phyloP scores from a whole-genome alignment of 2,329 filamentous ascomycete genomes.

The Verticillium alfalfae region DNA sequence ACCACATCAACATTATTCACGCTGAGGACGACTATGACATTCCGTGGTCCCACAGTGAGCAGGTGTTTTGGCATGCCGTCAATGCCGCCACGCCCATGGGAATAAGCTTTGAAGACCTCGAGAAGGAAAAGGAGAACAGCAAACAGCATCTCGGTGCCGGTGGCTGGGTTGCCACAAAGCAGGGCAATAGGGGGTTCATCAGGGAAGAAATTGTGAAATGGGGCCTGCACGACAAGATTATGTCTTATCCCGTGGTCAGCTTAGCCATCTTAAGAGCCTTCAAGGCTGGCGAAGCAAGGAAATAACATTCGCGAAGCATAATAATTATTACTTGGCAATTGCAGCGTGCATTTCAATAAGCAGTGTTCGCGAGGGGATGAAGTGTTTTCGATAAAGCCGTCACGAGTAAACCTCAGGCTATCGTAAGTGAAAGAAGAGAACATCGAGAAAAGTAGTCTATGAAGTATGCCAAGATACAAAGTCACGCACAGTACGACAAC shows the following conservation, averaged over 20 bases:
- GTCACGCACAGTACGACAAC: too few relatives aligned
- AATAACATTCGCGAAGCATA: too few relatives aligned
- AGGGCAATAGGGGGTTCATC: constrained; percentile 39
- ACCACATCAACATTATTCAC: constrained; percentile 43
- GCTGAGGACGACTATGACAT: constrained; percentile 48
- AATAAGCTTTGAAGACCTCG: constrained; percentile 37
- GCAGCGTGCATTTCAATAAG: too few relatives aligned
- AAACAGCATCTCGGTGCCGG: constrained; percentile 37
- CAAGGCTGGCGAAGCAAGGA: not conserved
- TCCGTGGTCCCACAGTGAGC: constrained; percentile 41
- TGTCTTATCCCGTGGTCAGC: constrained; percentile 50
- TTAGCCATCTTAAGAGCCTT: constrained; percentile 45
- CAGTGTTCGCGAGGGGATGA: too few relatives aligned
- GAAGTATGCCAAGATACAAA: too few relatives aligned
- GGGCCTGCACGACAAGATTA: constrained; percentile 52
- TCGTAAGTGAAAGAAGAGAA: too few relatives aligned
- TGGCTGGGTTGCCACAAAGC: constrained; percentile 43
- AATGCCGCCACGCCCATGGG: constrained; percentile 34
- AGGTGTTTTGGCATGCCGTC: constrained; percentile 49
- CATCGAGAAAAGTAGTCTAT: too few relatives aligned
- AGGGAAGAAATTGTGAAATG: constrained; percentile 49
- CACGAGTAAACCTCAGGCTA: too few relatives aligned
- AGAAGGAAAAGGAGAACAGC: constrained; percentile 30
- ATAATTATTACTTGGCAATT: too few relatives aligned
- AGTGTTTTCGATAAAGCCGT: too few relatives aligned